A percentile compares a stretch with the other conserved stretches of the same genome.
Conservation (phyloP, 2,329 filamentous ascomycete species). For the Phaeophleospora eucalypticola region DNA sequence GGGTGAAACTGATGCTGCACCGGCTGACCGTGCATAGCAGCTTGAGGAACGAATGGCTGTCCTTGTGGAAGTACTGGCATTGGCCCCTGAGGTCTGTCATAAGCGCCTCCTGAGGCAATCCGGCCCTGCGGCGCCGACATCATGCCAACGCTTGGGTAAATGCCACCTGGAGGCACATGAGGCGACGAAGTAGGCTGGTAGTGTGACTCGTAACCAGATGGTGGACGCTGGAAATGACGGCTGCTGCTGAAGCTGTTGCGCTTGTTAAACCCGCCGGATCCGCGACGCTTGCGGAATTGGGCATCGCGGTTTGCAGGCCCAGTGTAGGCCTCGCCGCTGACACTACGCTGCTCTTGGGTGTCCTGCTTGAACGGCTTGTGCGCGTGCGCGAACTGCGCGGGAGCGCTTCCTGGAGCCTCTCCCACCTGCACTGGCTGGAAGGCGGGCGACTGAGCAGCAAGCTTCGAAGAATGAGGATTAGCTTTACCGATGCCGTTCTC, state of each 20-base stretch:
- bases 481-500: too few species aligned
- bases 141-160: not conserved
- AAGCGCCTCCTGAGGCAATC: not conserved
- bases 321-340: constrained; percentile 1
- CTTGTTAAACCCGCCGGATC: not conserved
- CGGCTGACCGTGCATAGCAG: not conserved
- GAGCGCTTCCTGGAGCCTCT: not conserved
- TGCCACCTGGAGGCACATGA: not conserved
- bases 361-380: not conserved
- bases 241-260: constrained; percentile 4
- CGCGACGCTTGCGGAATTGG: constrained; percentile 1
- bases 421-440: not conserved
- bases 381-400: not conserved
- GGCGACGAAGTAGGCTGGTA: not conserved
- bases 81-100: not conserved
- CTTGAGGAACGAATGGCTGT: not conserved
- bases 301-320: not conserved
- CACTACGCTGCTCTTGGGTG: not conserved
- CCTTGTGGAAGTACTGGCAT: not conserved
- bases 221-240: not conserved
- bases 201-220: not conserved
- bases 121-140: not conserved
- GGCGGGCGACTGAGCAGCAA: not conserved
- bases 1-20: not conserved
- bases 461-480: not conserved